Evolutionary conservation across 2,329 filamentous ascomycete species (phyloP), one percentile per base, ranked within the genome.

Genomic region (Aureobasidium sp.): DNA sequence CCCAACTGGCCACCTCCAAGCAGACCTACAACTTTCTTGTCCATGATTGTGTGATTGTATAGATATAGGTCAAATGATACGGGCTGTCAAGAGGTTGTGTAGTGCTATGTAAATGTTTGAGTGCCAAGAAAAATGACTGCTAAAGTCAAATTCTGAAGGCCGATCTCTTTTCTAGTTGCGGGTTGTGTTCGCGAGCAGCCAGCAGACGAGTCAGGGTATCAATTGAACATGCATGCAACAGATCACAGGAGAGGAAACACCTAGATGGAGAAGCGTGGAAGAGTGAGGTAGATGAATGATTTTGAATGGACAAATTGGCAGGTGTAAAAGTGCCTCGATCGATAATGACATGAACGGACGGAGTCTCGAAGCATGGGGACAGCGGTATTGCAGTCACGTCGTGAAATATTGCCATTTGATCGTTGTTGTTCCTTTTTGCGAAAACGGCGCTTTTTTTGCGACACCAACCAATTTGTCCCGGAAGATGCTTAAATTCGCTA

Each of bases 1-100:
- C 93, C 94, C 44, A 99, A 83, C 77, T 81, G 79, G 68, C 79
- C 79, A 45, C 79, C 79, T 45, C 76, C 76, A 2, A 78, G 70
- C 14, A 77, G 69, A 49, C 76, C 76, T 15, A 78, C 71, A 12
- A 64, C 66, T 57, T 70, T 70, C 60, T 70, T 67, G 36, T 70
- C 66, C 66, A 69, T 68, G 34, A 25, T 45, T 64, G 61, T 39
- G 51, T 31, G 5, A 37, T 47, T 31, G 15, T 39, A 44, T 56
- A 45, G 39, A 57, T 61, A 42, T 47, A 62, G 29, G 48, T 59
- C 39, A 36, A 34, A n/a, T 34, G 31, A 34, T 48, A 42, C 11
- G 14, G 1, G 14, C n/a, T 39, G 25, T 22, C 25, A 12, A 31
- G 47, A 58, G 61, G 25, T 41, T 36, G 58, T 15, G 39, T 39